Evolutionary conservation across 2,329 filamentous ascomycete genomes (phyloP).

Genomic region (Xylaria hypoxylon): DNA sequence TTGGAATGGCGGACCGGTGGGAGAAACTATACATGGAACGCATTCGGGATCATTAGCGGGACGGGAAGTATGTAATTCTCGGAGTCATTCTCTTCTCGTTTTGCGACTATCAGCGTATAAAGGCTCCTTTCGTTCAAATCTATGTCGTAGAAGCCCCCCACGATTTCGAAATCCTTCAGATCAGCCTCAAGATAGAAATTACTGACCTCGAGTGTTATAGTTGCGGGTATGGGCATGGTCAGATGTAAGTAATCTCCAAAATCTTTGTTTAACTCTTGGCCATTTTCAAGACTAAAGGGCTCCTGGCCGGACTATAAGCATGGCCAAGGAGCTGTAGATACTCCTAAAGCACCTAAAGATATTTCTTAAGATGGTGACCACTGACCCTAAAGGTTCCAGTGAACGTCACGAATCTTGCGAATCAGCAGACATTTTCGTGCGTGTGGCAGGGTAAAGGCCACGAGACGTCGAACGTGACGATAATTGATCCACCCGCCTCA

Average conservation of each 20-base stretch:
- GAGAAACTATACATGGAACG: constrained; percentile 11
- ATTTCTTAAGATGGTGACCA: neutral
- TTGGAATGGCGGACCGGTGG: constrained; percentile 25
- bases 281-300: neutral
- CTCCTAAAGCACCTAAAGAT: neutral
- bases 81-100: too few relatives aligned
- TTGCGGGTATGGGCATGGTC: constrained; percentile 12
- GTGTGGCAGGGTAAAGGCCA: neutral
- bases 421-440: constrained; percentile 14
- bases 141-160: too few relatives aligned
- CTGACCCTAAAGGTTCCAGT: neutral
- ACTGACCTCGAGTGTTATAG: too few relatives aligned
- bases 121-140: too few relatives aligned
- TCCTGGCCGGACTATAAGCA: neutral
- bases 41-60: neutral
- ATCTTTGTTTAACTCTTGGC: neutral
- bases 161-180: too few relatives aligned
- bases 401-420: constrained; percentile 22
- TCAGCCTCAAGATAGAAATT: too few relatives aligned
- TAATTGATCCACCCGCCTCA: constrained; percentile 8
- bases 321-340: too few relatives aligned
- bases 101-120: too few relatives aligned
- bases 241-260: neutral
- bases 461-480: constrained; percentile 24
- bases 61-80: neutral